These are phyloP conservation scores for Sideroxylon spinosum DNA, from an alignment of 179 eudicot genomes.

Conservation along the genomic window DNA sequence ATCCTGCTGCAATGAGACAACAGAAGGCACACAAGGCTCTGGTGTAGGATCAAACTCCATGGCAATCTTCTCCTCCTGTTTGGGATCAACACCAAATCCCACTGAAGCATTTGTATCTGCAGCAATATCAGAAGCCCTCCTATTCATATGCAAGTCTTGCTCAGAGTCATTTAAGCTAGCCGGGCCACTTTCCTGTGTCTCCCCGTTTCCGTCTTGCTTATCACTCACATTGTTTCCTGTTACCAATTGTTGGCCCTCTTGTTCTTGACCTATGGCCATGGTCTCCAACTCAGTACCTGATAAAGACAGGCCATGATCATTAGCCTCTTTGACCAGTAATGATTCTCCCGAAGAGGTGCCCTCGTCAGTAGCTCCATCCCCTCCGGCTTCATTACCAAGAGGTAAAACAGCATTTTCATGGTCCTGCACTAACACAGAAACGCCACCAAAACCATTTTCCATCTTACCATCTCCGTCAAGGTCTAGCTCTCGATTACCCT, in stretches of 20 bases:
- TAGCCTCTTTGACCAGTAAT: conserved; percentile 16
- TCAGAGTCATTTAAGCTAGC: neutral
- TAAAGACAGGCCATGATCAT: conserved; percentile 10
- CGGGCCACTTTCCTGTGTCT: neutral
- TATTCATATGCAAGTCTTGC: neutral
- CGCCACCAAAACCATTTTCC: conserved; percentile 13
- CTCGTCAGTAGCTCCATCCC: conserved; percentile 15
- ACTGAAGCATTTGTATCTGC: no score
- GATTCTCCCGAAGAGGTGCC: conserved; percentile 14
- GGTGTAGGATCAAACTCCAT: neutral
- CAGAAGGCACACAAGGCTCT: neutral
- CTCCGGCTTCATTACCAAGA: conserved; percentile 12
- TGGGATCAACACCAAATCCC: no score
- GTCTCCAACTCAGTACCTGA: conserved; percentile 16
- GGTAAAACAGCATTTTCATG: conserved; percentile 21
- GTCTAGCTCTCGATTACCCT: conserved; percentile 16
- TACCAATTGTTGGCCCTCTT: conserved; percentile 16
- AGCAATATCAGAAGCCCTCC: no score
- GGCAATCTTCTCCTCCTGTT: no score
- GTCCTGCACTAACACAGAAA: conserved; percentile 6
- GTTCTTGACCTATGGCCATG: conserved; percentile 19
- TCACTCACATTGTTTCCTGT: conserved; percentile 13
- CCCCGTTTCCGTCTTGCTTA: conserved; percentile 12
- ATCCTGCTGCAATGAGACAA: conserved; percentile 1
- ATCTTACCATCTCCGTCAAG: conserved; percentile 21